These are phyloP conservation scores for Alternaria tenuissima DNA, from an alignment of 2,329 filamentous ascomycete genomes.

Conservation along the genomic window DNA sequence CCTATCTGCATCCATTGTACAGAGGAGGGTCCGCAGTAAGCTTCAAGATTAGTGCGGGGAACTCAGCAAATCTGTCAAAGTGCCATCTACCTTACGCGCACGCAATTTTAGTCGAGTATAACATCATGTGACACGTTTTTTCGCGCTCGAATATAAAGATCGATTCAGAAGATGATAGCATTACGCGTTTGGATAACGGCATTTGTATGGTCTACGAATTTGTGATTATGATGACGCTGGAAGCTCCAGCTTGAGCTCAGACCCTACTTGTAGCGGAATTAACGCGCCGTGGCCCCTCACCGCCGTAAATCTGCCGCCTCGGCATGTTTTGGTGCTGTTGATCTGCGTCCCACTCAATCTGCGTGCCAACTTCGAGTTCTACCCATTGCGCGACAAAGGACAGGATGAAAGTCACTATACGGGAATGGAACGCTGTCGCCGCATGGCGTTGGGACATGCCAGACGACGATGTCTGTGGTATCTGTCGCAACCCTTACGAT, in stretches of 20 bases:
- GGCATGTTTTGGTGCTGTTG: constrained; percentile 16
- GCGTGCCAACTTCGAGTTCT: constrained; percentile 9
- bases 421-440: constrained; percentile 90
- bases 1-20: constrained; percentile 27
- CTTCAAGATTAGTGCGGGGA: constrained; percentile 17
- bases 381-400: not conserved
- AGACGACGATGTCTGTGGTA: constrained; percentile 96
- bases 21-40: constrained; percentile 11
- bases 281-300: constrained; percentile 24
- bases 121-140: not conserved
- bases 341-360: constrained; percentile 29
- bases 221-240: constrained; percentile 1
- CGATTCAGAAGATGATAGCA: not conserved
- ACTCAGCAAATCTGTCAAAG: constrained; percentile 16
- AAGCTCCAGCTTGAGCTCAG: constrained; percentile 20
- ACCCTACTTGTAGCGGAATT: constrained; percentile 10
- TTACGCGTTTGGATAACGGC: not conserved
- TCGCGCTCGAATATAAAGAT: not conserved
- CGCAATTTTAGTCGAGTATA: not conserved
- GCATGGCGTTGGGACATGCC: constrained; percentile 98
- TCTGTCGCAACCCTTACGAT: constrained; percentile 97
- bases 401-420: constrained; percentile 93
- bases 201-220: not conserved
- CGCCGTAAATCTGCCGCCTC: constrained; percentile 26
- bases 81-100: not conserved